A percentile compares a stretch with the other conserved stretches of the same genome.
Conservation (phyloP, 2,329 filamentous ascomycete species). For the Neobulgaria alba region DNA sequence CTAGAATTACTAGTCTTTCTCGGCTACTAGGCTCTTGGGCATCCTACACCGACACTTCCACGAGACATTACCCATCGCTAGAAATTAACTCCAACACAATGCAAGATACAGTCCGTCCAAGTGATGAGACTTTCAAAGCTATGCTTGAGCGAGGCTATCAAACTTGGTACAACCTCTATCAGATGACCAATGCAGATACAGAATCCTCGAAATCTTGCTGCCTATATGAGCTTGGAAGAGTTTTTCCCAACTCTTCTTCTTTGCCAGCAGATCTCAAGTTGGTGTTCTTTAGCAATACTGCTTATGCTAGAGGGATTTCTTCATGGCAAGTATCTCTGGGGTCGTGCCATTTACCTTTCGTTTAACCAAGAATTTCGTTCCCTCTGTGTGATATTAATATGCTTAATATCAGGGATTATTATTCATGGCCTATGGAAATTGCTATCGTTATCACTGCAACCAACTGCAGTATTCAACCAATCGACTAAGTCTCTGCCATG, state of each 20-base stretch:
- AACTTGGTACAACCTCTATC: constrained; percentile 22
- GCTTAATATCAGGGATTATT: no score
- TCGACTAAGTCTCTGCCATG: no score
- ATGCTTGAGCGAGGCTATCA: constrained; percentile 24
- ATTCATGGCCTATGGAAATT: no score
- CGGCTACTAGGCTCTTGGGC: no score
- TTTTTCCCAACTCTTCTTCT: constrained; percentile 16
- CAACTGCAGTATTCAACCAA: no score
- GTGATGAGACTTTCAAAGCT: constrained; percentile 17
- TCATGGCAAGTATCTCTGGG: constrained; percentile 15
- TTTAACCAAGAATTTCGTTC: constrained; percentile 23
- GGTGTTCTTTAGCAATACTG: constrained; percentile 18
- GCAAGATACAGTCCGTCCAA: constrained; percentile 23
- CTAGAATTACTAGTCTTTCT: no score
- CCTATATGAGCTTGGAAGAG: constrained; percentile 11
- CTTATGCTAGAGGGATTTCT: constrained; percentile 16
- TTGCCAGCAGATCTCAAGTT: constrained; percentile 18
- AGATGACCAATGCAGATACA: constrained; percentile 13
- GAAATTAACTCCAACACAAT: constrained; percentile 12
- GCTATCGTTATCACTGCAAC: no score
- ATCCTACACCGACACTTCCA: no score
- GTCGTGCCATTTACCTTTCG: constrained; percentile 17
- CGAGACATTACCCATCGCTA: no score
- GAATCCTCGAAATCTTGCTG: constrained; percentile 12
- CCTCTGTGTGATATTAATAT: no score